Conservation (phyloP, 352 stramenopile genomes). For the Phytophthora colocasiae region DNA sequence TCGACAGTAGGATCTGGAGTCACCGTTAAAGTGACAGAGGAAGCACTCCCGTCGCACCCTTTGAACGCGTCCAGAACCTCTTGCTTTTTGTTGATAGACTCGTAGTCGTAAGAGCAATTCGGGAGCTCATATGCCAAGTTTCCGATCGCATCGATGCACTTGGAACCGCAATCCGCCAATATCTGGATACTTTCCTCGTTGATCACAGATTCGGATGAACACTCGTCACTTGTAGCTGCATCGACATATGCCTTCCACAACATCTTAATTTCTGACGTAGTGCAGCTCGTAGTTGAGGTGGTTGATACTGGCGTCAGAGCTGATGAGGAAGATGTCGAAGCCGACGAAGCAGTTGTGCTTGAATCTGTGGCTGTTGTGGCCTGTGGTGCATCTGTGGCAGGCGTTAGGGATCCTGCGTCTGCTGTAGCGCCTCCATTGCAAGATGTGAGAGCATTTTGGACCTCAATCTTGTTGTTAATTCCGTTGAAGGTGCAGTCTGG, state of each 20-base stretch:
- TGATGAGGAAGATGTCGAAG: slow-evolving; percentile 10
- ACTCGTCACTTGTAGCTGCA: slow-evolving; percentile 34
- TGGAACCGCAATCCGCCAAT: slow-evolving; percentile 34
- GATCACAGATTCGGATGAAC: slow-evolving; percentile 21
- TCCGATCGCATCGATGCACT: slow-evolving; percentile 26
- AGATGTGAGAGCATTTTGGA: slow-evolving; percentile 23
- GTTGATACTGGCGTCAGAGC: slow-evolving; percentile 4
- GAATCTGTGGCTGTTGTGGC: slow-evolving; percentile 1
- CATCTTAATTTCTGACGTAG: slow-evolving; percentile 15
- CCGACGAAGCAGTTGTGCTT: slow-evolving; percentile 2
- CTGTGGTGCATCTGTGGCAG: slow-evolving; percentile 4
- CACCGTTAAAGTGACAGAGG: slow-evolving; percentile 9
- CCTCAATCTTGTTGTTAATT: slow-evolving; percentile 38
- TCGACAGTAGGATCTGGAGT: neutral
- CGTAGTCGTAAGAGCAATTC: slow-evolving; percentile 46
- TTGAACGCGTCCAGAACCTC: slow-evolving; percentile 17
- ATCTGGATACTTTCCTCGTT: slow-evolving; percentile 33
- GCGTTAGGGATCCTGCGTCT: slow-evolving; percentile 5
- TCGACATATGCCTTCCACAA: slow-evolving; percentile 26
- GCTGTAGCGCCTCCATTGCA: slow-evolving; percentile 18
- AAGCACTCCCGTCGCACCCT: slow-evolving; percentile 7
- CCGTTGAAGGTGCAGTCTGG: slow-evolving; percentile 37
- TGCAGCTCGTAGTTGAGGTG: slow-evolving; percentile 14
- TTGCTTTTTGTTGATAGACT: slow-evolving; percentile 46
- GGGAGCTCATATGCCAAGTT: slow-evolving; percentile 28